Conservation (phyloP, 257 asterid genomes). For the Apocynum venetum region DNA sequence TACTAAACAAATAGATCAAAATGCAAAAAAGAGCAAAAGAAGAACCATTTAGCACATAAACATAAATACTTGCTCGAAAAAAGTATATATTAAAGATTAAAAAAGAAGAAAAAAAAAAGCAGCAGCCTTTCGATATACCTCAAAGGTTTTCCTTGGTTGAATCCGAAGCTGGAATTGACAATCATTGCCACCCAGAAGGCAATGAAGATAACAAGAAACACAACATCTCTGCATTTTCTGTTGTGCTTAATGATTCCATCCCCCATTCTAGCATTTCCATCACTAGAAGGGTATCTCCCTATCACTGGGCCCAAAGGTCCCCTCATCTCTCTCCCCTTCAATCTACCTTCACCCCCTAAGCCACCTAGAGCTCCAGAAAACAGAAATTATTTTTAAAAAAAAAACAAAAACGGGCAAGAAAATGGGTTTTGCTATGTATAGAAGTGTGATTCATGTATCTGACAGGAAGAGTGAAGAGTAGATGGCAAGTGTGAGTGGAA, state of each 20-base stretch:
- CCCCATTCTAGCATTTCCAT: slow-evolving; percentile 47
- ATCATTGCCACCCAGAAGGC: slow-evolving; percentile 98
- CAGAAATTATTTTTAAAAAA: background rate
- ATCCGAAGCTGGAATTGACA: slow-evolving; percentile 98
- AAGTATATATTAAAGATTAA: too few relatives aligned
- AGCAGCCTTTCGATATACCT: slow-evolving; percentile 47
- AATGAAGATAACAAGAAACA: slow-evolving; percentile 70
- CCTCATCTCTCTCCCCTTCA: slow-evolving; percentile 47
- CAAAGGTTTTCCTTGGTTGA: slow-evolving; percentile 91
- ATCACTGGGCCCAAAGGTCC: slow-evolving; percentile 87
- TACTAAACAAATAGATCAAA: slow-evolving; percentile 38
- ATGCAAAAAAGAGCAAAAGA: slow-evolving; percentile 17
- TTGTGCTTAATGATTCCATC: slow-evolving; percentile 85
- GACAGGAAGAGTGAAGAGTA: slow-evolving; percentile 15
- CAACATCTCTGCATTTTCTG: slow-evolving; percentile 94
- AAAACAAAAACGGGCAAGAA: slow-evolving; percentile 6
- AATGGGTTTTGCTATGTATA: background rate
- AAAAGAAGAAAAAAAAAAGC: slow-evolving; percentile 5
- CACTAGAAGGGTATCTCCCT: slow-evolving; percentile 81
- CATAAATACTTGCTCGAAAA: background rate
- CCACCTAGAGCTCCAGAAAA: slow-evolving; percentile 22
- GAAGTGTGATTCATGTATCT: slow-evolving; percentile 10
- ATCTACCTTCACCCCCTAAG: slow-evolving; percentile 18
- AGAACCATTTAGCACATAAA: slow-evolving; percentile 20
- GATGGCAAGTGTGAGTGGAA: slow-evolving; percentile 24